Percentiles rank a stretch among this genome's conserved stretches.
Conservation (phyloP, 2,329 filamentous ascomycete genomes). For the Helotiales sp. region DNA sequence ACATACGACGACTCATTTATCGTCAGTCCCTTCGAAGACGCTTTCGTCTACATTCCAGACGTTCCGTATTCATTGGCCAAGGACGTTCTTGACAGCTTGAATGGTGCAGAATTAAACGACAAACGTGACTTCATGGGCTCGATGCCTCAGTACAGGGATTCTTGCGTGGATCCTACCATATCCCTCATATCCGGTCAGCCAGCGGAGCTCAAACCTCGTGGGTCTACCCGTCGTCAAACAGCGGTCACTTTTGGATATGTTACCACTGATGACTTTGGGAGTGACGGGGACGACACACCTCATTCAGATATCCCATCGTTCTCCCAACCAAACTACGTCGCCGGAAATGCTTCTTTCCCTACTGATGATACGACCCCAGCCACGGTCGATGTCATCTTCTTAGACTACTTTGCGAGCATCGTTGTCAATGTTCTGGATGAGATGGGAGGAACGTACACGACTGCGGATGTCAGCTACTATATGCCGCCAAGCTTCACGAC, state of each 20-base stretch:
- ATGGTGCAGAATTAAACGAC: slow-evolving; percentile 43
- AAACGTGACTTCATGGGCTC: slow-evolving; percentile 19
- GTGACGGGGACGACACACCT: slow-evolving; percentile 79
- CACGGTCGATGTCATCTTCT: slow-evolving; percentile 79
- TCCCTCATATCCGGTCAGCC: slow-evolving; percentile 13
- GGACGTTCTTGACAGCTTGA: slow-evolving; percentile 61
- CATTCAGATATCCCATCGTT: slow-evolving; percentile 62
- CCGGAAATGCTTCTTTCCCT: slow-evolving; percentile 65
- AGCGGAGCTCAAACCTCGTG: slow-evolving; percentile 23
- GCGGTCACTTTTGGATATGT: slow-evolving; percentile 70
- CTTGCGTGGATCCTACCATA: slow-evolving; percentile 28
- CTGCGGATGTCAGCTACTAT: slow-evolving; percentile 34
- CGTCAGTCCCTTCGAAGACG: slow-evolving; percentile 82
- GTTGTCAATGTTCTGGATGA: slow-evolving; percentile 69
- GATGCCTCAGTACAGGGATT: slow-evolving; percentile 37
- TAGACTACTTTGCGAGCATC: slow-evolving; percentile 84
- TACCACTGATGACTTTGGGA: slow-evolving; percentile 78
- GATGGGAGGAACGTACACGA: slow-evolving; percentile 35
- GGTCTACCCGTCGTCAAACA: slow-evolving; percentile 31
- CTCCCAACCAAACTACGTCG: slow-evolving; percentile 71
- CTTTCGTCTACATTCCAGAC: slow-evolving; percentile 72
- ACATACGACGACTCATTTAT: slow-evolving; percentile 83
- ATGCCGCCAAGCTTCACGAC: slow-evolving; percentile 31
- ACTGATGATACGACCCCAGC: slow-evolving; percentile 52
- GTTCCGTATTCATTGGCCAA: slow-evolving; percentile 76